phyloP scores from a whole-genome alignment of 1,284 basidiomycete species.

The Xanthoconium separans region DNA sequence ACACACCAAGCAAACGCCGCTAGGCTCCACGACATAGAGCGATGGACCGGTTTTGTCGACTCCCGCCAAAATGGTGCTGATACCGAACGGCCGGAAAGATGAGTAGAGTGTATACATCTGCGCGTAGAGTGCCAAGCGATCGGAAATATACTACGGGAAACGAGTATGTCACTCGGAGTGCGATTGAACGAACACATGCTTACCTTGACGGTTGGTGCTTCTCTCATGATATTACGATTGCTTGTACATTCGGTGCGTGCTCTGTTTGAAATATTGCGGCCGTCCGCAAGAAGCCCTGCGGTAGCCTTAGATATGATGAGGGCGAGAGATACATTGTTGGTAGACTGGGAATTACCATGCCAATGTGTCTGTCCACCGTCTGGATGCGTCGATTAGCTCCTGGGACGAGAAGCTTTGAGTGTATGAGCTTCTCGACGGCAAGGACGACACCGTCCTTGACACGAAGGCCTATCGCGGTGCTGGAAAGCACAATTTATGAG shows the following conservation, averaged over 20 bases:
- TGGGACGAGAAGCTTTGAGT: conserved; percentile 95
- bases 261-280: conserved; percentile 83
- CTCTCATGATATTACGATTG: conserved; percentile 75
- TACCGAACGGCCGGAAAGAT: conserved; percentile 95
- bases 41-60: conserved; percentile 89
- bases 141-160: conserved; percentile 65
- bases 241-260: conserved; percentile 84
- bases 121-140: conserved; percentile 85
- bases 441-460: conserved; percentile 94
- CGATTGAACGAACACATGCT: conserved; percentile 23
- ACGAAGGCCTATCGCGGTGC: conserved; percentile 88
- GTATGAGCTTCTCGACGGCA: conserved; percentile 97
- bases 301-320: conserved; percentile 60
- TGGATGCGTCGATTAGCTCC: conserved; percentile 93
- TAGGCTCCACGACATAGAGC: conserved; percentile 93
- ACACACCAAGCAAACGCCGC: conserved; percentile 87
- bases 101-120: conserved; percentile 98
- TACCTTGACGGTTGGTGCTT: conserved; percentile 83
- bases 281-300: conserved; percentile 93
- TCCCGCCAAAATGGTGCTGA: conserved; percentile 88
- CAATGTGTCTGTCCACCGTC: conserved; percentile 91
- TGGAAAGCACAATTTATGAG: conserved; percentile 32
- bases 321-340: neutral
- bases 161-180: neutral
- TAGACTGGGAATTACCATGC: conserved; percentile 57